Conservation (phyloP, 192 early-diverging fungal genomes). For the Thamnidium elegans region DNA sequence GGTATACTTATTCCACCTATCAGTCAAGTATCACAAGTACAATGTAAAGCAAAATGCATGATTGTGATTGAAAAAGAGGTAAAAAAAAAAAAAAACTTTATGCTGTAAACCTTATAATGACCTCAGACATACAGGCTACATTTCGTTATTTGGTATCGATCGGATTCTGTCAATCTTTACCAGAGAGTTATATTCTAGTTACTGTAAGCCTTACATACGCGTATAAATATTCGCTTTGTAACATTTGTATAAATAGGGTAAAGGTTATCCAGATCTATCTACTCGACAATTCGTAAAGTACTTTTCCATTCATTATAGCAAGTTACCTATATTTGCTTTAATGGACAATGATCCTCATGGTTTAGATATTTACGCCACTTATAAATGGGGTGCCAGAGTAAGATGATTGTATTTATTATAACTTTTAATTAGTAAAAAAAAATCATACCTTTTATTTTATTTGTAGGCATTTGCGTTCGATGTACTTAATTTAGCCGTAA, state of each 20-base stretch:
- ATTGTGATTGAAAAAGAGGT: slow-evolving; percentile 37
- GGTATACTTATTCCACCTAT: slow-evolving; percentile 15
- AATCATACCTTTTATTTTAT: too few species aligned
- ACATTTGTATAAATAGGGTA: slow-evolving; percentile 12
- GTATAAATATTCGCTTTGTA: not conserved
- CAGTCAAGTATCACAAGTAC: slow-evolving; percentile 20
- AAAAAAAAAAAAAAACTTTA: not conserved
- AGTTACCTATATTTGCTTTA: slow-evolving; percentile 18
- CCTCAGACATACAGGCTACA: slow-evolving; percentile 11
- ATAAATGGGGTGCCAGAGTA: slow-evolving; percentile 34
- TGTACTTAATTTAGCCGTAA: slow-evolving; percentile 20
- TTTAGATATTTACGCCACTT: slow-evolving; percentile 30
- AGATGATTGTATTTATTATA: not conserved
- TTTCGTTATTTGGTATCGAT: slow-evolving; percentile 28
- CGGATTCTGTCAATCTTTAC: slow-evolving; percentile 17
- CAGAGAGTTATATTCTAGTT: slow-evolving; percentile 22
- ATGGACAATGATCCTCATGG: slow-evolving; percentile 38
- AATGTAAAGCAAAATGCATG: slow-evolving; percentile 14
- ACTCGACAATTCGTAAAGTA: slow-evolving; percentile 27
- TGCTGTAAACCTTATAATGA: too few species aligned
- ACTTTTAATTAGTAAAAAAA: too few species aligned
- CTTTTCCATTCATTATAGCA: slow-evolving; percentile 15
- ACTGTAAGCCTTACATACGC: slow-evolving; percentile 18
- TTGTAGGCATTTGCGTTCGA: slow-evolving; percentile 18
- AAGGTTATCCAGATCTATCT: slow-evolving; percentile 30